Percentiles rank a stretch among this genome's conserved stretches.
These are phyloP conservation scores for Auricularia sp. DNA, from an alignment of 768 basidiomycete species.

Conservation along the genomic window DNA sequence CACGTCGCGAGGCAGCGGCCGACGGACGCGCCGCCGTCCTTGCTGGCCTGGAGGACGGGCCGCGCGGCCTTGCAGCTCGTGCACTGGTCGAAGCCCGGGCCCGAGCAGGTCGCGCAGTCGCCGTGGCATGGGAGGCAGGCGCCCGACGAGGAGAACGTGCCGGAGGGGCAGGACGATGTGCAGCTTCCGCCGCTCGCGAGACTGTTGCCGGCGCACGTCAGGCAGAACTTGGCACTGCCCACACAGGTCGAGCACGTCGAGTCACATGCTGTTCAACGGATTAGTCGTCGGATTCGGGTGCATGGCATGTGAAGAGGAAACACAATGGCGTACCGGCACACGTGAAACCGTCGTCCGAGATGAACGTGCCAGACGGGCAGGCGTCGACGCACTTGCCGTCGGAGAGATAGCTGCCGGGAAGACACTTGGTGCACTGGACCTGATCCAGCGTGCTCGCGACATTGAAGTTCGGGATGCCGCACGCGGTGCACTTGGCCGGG, in stretches of 20 bases:
- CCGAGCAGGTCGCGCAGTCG: constrained; percentile 77
- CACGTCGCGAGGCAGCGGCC: constrained; percentile 77
- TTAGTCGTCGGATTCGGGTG: background rate
- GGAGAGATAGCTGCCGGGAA: constrained; percentile 66
- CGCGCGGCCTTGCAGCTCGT: constrained; percentile 54
- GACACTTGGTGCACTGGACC: constrained; percentile 65
- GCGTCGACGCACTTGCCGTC: constrained; percentile 56
- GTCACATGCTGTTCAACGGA: constrained; percentile 43
- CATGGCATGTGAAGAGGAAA: constrained; percentile 5
- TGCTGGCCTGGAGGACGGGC: constrained; percentile 47
- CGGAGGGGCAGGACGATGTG: constrained; percentile 62
- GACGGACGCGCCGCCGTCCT: constrained; percentile 17
- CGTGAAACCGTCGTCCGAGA: constrained; percentile 61
- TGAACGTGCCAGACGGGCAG: constrained; percentile 68
- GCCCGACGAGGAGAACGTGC: constrained; percentile 54
- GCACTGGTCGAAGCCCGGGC: constrained; percentile 72
- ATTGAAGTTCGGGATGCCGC: constrained; percentile 64
- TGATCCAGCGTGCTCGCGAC: constrained; percentile 54
- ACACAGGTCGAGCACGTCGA: constrained; percentile 65
- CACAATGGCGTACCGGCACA: constrained; percentile 49
- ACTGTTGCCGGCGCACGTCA: constrained; percentile 57
- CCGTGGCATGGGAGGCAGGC: constrained; percentile 72
- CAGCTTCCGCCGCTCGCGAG: constrained; percentile 69
- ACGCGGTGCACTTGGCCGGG: constrained; percentile 72
- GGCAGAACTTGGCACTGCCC: constrained; percentile 58